Conservation (phyloP, 2,329 filamentous ascomycete species). For the Fusarium sp. region DNA sequence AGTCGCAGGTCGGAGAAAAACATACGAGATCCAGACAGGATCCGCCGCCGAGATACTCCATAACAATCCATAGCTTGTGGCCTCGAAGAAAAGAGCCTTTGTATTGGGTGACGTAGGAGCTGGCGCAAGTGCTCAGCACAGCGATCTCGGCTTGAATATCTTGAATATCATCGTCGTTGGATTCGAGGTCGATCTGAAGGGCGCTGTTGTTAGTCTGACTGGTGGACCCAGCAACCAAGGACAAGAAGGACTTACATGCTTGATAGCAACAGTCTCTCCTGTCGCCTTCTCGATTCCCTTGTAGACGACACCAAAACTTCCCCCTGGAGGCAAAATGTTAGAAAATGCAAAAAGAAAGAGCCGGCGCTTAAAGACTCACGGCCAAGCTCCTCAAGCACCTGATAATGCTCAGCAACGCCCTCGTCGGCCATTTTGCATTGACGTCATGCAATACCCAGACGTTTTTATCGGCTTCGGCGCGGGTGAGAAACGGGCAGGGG, state of each 20-base stretch:
- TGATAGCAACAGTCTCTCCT: conserved; percentile 94
- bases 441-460: conserved; percentile 38
- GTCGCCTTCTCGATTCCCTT: conserved; percentile 93
- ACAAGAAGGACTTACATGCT: conserved; percentile 74
- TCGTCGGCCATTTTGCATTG: conserved; percentile 64
- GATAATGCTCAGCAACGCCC: conserved; percentile 85
- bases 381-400: conserved; percentile 95
- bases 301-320: conserved; percentile 96
- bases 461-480: conserved; percentile 17
- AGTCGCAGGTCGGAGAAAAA: not conserved
- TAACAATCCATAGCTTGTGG: conserved; percentile 98
- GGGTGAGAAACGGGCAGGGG: conserved; percentile 7
- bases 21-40: conserved; percentile 92
- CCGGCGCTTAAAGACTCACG: conserved; percentile 67
- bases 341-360: not conserved
- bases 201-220: conserved; percentile 19
- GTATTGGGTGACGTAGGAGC: conserved; percentile 94
- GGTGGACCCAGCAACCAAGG: conserved; percentile 25
- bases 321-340: conserved; percentile 65
- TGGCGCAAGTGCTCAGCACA: conserved; percentile 93
- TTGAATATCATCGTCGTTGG: conserved; percentile 97
- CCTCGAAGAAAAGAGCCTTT: conserved; percentile 96
- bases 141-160: conserved; percentile 98
- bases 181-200: conserved; percentile 94
- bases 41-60: conserved; percentile 96